Evolutionary conservation across 495 filamentous ascomycete genomes (phyloP), one percentile per base, ranked within the genome.

Genomic region (Tetracladium setigerum): DNA sequence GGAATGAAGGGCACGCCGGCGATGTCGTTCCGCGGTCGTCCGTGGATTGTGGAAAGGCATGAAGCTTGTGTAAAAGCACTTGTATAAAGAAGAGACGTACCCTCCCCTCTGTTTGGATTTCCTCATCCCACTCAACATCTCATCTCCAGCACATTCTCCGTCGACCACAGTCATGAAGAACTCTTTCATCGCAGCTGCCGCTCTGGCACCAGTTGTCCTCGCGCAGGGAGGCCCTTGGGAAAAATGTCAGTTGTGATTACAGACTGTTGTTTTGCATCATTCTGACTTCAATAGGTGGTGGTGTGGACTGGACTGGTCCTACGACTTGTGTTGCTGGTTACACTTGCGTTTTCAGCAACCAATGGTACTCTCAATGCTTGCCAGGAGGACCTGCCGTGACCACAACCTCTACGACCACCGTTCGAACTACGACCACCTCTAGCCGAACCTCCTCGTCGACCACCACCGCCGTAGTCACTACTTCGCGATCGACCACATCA

Each of bases 291-390:
- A 13, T 22, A 52, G 49, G 45, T 41, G 47, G 39, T 34, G 57
- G 49, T 18, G 47, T 42, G 18, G 43, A 38, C 17, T 63, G 38
- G 30, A 38, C 15, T 19, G 61, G 60, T 19, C 0, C 41, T 18
- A 63, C 41, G 5, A 52, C 37, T 33, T 64, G 61, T 46, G 46
- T 53, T 19, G 36, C 59, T 22, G 62, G 62, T 11, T 45, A 49
- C 27, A 46, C 27, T 30, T 66, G 62, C 41, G 44, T 47, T 32
- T 50, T 52, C 30, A 27, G 31, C 33, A 62, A 61, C 27, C 32
- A 51, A 27, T 66, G 58, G 52, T 67, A 66, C 50, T 63, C 59
- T 16, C 62, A 66, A 39, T 66, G 62, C 53, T 41, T 61, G 9
- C 46, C 55, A 19, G 48, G 40, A 1, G 38, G 38, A 10, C 31